Percentiles rank a stretch among this genome's conserved stretches.
Conservation (phyloP, 2,329 filamentous ascomycete genomes). For the Diaporthe citriasiana region DNA sequence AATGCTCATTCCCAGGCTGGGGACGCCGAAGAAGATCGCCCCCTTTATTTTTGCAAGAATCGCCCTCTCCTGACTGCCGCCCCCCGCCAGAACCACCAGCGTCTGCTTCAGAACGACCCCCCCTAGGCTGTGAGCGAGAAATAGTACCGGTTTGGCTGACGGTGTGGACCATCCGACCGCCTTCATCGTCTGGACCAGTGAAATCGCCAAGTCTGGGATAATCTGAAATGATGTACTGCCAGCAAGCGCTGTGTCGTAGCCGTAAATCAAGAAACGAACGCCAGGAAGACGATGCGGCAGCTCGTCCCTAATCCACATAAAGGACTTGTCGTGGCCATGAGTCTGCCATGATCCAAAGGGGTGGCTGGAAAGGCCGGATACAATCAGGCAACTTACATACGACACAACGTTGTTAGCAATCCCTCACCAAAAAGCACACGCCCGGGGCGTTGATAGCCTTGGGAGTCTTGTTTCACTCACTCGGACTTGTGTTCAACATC, state of each 20-base stretch:
- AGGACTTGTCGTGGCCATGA: conserved; percentile 37
- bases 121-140: conserved; percentile 49
- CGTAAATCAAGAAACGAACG: conserved; percentile 45
- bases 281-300: conserved; percentile 44
- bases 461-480: not conserved
- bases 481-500: not conserved
- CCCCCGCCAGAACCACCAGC: conserved; percentile 42
- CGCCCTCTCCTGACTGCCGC: not conserved
- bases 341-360: conserved; percentile 42
- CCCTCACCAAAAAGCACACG: no score
- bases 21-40: conserved; percentile 47
- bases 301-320: conserved; percentile 49
- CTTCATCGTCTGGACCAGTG: conserved; percentile 43
- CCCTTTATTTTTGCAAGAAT: conserved; percentile 42
- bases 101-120: conserved; percentile 48
- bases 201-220: conserved; percentile 45
- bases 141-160: conserved; percentile 45
- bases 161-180: conserved; percentile 42
- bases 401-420: not conserved
- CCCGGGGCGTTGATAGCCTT: no score
- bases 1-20: conserved; percentile 45
- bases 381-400: conserved; percentile 30
- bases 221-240: conserved; percentile 46
- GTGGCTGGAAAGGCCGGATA: conserved; percentile 40
- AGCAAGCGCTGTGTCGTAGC: conserved; percentile 47